phyloP scores from a whole-genome alignment of 2,329 filamentous ascomycete genomes.

The Zopfia rhizophila region DNA sequence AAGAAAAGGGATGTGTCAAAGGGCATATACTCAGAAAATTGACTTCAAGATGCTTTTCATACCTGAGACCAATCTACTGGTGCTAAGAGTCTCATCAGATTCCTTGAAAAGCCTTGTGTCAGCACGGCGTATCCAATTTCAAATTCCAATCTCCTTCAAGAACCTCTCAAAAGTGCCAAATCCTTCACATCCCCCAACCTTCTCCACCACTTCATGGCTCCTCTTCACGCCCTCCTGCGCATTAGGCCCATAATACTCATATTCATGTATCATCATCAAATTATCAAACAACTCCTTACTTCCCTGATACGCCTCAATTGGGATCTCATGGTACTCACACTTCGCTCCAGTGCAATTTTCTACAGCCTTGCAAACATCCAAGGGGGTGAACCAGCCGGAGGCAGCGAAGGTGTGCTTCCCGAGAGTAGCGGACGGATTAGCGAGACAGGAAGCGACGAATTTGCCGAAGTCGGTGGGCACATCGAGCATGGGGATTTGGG shows the following conservation, averaged over 20 bases:
- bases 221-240: slow-evolving; percentile 20
- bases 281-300: slow-evolving; percentile 27
- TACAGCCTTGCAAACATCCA: slow-evolving; percentile 6
- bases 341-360: slow-evolving; percentile 12
- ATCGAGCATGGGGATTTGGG: slow-evolving; percentile 27
- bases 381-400: slow-evolving; percentile 12
- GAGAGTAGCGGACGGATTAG: slow-evolving; percentile 13
- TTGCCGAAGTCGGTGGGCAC: slow-evolving; percentile 28
- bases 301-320: slow-evolving; percentile 14
- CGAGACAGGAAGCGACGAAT: slow-evolving; percentile 25
- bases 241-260: slow-evolving; percentile 25
- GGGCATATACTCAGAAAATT: no score
- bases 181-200: slow-evolving; percentile 9
- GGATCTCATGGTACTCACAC: slow-evolving; percentile 10
- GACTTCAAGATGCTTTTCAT: no score
- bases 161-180: slow-evolving; percentile 17
- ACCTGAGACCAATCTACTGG: no score
- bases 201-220: slow-evolving; percentile 15
- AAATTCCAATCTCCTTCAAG: slow-evolving; percentile 15
- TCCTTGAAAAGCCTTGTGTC: no score
- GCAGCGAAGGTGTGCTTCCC: slow-evolving; percentile 20
- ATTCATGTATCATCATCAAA: slow-evolving; percentile 26
- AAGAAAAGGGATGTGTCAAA: no score
- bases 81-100: no score
- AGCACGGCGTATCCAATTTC: no score